Evolutionary conservation across 345 rosid species (phyloP).

Genomic region (Corchorus capsularis): DNA sequence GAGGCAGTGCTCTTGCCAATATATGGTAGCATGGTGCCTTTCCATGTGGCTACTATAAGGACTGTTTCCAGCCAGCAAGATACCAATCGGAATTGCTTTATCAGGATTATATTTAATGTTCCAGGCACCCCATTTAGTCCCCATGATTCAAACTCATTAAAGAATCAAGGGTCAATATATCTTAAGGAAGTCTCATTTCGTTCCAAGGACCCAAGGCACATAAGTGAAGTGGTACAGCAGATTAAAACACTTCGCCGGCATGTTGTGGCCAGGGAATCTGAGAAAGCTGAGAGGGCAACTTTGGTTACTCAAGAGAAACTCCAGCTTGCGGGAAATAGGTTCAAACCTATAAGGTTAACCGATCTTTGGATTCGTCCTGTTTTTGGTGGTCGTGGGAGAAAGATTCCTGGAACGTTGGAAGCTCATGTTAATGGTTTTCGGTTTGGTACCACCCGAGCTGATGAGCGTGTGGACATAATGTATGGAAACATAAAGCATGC

Average conservation of each 20-base stretch:
- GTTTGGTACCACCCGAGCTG: constrained; percentile 72
- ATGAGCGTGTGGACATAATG: constrained; percentile 86
- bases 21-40: constrained; percentile 87
- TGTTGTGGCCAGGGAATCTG: constrained; percentile 83
- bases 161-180: constrained; percentile 74
- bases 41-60: constrained; percentile 87
- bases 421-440: constrained; percentile 86
- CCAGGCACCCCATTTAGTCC: constrained; percentile 89
- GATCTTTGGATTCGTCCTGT: constrained; percentile 90
- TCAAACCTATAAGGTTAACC: constrained; percentile 77
- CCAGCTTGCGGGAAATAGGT: constrained; percentile 78
- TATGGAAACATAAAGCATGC: constrained; percentile 87
- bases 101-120: constrained; percentile 77
- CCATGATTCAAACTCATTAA: constrained; percentile 67
- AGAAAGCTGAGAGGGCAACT: constrained; percentile 90
- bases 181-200: constrained; percentile 86
- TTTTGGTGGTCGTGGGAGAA: constrained; percentile 91
- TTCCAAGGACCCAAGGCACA: constrained; percentile 90
- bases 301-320: constrained; percentile 89
- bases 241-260: constrained; percentile 83
- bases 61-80: constrained; percentile 93
- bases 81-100: constrained; percentile 75
- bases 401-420: constrained; percentile 83
- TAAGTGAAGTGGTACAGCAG: constrained; percentile 77
- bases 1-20: constrained; percentile 87